Evolutionary conservation across 139 green algal genomes (phyloP), one percentile per base, ranked within the genome.

Genomic region (Picochlorum sp.): DNA sequence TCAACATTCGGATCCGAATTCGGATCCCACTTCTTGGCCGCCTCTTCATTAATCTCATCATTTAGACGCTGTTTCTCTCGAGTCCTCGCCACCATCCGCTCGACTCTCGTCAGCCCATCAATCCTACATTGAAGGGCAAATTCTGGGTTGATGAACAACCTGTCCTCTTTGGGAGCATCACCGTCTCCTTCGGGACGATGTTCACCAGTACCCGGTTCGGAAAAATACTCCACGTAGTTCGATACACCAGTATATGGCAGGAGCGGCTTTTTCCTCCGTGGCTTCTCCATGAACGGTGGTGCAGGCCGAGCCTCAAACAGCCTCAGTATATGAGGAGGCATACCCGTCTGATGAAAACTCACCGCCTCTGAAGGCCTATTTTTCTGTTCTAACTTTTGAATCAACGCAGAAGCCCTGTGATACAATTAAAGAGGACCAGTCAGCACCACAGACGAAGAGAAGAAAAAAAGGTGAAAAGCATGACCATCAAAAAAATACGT

Each of bases 91-190:
- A 66, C 24, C 15, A 44, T 38, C 2, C 18, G 61, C 37, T 66
- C 61, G 5, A 66, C 15, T 20, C 37, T n/a, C 15, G 61, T 56
- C 14, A 13, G 34, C 1, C 68, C 58, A 26, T 94, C 80, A 13
- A 95, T 20, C 3, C 85, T 68, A 1, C 77, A 81, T 65, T 95
- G 87, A 0, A 65, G 15, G 2, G 49, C n/a, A 32, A 90, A 71
- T 80, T 95, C 88, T 2, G 68, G 80, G 67, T 94, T 95, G 15
- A 72, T 61, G 28, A 85, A 85, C 6, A 83, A 45, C 2, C 84
- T 66, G 15, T 46, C 15, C 21, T 24, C n/a, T 10, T 15, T 15
- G 34, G 68, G 60, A 1, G 78, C 58, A 2, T 74, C 64, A 15
- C 63, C 21, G 8, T 78, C 73, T 0, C 52, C n/a, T 20, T 71